phyloP scores from a whole-genome alignment of 495 filamentous ascomycete species.

The Xylaria acuta region DNA sequence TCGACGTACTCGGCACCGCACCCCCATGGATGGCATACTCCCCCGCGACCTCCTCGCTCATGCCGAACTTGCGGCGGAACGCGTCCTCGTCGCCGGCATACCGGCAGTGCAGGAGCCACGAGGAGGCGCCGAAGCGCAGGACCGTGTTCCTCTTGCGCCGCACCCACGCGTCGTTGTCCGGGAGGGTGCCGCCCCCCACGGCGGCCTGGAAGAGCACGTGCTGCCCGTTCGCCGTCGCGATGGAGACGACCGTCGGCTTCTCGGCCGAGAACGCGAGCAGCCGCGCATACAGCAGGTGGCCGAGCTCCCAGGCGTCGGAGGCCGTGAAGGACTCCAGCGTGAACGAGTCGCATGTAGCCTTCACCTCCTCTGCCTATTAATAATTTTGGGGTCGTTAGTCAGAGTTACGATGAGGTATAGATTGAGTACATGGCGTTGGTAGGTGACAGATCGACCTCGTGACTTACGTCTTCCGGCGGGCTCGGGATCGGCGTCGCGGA shows the following conservation, averaged over 20 bases:
- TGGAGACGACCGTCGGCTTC: slow-evolving; percentile 68
- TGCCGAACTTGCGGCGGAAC: slow-evolving; percentile 63
- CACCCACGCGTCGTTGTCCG: slow-evolving; percentile 69
- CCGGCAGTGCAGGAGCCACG: slow-evolving; percentile 71
- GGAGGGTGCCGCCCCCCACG: slow-evolving; percentile 59
- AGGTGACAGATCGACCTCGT: background rate
- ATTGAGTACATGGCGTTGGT: too few species aligned
- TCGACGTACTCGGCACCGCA: slow-evolving; percentile 63
- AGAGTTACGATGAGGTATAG: background rate
- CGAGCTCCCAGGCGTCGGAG: slow-evolving; percentile 70
- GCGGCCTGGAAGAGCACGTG: slow-evolving; percentile 60
- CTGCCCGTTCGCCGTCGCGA: slow-evolving; percentile 61
- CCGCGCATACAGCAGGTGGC: slow-evolving; percentile 65
- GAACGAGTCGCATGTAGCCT: slow-evolving; percentile 59
- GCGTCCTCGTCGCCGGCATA: slow-evolving; percentile 61
- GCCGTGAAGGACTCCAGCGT: slow-evolving; percentile 68
- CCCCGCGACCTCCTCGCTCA: slow-evolving; percentile 58
- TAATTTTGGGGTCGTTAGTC: background rate
- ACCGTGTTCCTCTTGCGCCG: slow-evolving; percentile 66
- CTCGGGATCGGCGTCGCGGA: slow-evolving; percentile 34
- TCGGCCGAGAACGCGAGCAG: slow-evolving; percentile 55
- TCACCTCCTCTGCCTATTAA: slow-evolving; percentile 54
- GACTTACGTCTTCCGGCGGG: slow-evolving; percentile 40
- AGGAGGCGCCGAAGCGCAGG: slow-evolving; percentile 69
- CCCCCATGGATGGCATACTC: slow-evolving; percentile 80